Conservation (phyloP, 805 yeast species). For the Ogataea pignaliae region DNA sequence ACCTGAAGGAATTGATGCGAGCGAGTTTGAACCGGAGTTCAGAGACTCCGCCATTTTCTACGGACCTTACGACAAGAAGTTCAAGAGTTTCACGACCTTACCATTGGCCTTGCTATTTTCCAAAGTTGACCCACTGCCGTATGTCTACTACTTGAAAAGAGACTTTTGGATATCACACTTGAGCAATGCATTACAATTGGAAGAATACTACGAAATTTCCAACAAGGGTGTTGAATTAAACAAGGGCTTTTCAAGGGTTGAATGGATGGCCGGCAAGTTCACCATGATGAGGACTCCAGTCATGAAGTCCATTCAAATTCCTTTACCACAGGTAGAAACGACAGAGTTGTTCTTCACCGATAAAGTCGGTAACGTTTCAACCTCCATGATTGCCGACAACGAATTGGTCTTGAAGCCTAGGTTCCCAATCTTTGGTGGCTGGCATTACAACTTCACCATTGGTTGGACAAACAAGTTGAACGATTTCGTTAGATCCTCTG, state of each 20-base stretch:
- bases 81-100: constrained; percentile 42
- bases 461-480: constrained; percentile 78
- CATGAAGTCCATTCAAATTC: constrained; percentile 55
- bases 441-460: constrained; percentile 91
- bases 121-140: constrained; percentile 61
- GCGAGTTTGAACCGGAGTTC: constrained; percentile 16
- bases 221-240: constrained; percentile 70
- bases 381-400: constrained; percentile 46
- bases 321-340: constrained; percentile 40
- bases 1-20: constrained; percentile 29
- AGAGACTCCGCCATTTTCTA: constrained; percentile 41
- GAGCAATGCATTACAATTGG: constrained; percentile 67
- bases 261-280: constrained; percentile 60
- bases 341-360: constrained; percentile 80
- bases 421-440: constrained; percentile 93
- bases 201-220: constrained; percentile 78
- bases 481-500: constrained; percentile 45
- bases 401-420: constrained; percentile 70
- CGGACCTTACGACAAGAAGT: constrained; percentile 44
- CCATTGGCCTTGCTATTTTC: constrained; percentile 58
- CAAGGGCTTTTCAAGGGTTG: constrained; percentile 74
- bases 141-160: constrained; percentile 58
- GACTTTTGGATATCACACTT: constrained; percentile 88
- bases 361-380: constrained; percentile 88
- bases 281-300: constrained; percentile 53